Conservation (phyloP, 2,329 filamentous ascomycete genomes). For the Ophiostoma tasmaniense region DNA sequence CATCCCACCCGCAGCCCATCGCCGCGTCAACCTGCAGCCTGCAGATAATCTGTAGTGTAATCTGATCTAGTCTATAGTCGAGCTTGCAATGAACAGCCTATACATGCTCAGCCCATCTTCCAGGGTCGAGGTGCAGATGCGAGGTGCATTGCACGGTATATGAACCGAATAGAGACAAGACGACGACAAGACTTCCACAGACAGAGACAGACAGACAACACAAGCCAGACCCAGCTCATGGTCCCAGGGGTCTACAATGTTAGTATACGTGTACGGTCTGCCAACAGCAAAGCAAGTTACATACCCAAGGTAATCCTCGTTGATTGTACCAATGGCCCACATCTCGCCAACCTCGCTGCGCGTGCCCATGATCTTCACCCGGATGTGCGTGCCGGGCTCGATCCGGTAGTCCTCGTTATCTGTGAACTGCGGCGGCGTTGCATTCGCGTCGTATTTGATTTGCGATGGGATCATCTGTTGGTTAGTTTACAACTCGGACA, state of each 20-base stretch:
- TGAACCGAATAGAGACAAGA: not conserved
- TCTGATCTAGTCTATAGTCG: not conserved
- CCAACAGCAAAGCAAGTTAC: conserved; percentile 16
- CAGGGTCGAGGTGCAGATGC: not conserved
- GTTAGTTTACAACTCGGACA: not conserved
- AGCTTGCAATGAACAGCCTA: not conserved
- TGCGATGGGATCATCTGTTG: conserved; percentile 80
- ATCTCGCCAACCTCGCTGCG: conserved; percentile 90
- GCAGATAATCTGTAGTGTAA: not conserved
- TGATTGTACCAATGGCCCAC: conserved; percentile 96
- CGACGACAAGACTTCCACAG: no score
- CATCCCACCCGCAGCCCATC: not conserved
- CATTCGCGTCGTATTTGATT: conserved; percentile 90
- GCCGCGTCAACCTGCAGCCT: no score
- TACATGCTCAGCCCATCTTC: not conserved
- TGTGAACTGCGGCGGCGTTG: conserved; percentile 92
- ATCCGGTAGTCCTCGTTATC: conserved; percentile 92
- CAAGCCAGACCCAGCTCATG: not conserved
- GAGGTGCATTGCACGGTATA: not conserved
- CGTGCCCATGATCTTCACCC: conserved; percentile 88
- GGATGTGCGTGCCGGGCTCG: conserved; percentile 85
- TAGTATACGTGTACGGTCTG: not conserved
- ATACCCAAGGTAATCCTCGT: conserved; percentile 68
- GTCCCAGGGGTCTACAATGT: conserved; percentile 4
- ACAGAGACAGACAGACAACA: not conserved